These are phyloP conservation scores for Spergularia marina DNA, from an alignment of 148 eudicot species.

Conservation along the genomic window DNA sequence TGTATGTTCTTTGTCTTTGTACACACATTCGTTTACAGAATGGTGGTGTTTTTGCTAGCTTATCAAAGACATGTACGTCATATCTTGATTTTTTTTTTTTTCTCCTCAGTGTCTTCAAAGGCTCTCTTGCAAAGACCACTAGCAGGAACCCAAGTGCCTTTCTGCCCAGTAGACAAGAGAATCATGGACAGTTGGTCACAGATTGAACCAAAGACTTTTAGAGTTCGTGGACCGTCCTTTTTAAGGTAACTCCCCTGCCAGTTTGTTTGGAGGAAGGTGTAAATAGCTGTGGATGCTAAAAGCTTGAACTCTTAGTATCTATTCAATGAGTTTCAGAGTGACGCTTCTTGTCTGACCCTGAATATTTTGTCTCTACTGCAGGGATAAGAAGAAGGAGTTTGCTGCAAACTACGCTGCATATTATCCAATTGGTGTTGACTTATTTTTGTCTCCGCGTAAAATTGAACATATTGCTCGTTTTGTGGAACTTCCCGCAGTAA, in stretches of 20 bases:
- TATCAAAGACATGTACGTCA: neutral
- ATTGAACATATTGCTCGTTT: slow-evolving; percentile 87
- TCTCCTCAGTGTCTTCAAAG: slow-evolving; percentile 80
- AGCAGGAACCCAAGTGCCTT: slow-evolving; percentile 95
- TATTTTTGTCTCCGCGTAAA: slow-evolving; percentile 76
- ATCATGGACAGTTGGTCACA: slow-evolving; percentile 81
- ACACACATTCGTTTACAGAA: neutral
- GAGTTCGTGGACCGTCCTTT: slow-evolving; percentile 73
- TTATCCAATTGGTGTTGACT: slow-evolving; percentile 89
- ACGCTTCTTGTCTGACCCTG: slow-evolving; percentile 15
- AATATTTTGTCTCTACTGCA: slow-evolving; percentile 27
- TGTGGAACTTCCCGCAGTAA: slow-evolving; percentile 64
- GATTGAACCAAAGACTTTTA: slow-evolving; percentile 67
- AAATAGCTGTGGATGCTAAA: neutral
- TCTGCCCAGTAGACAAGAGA: slow-evolving; percentile 73
- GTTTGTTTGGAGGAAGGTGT: neutral
- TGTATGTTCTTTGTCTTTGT: slow-evolving; percentile 17
- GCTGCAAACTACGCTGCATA: slow-evolving; percentile 82
- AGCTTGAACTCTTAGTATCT: slow-evolving; percentile 1
- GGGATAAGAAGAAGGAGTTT: slow-evolving; percentile 89
- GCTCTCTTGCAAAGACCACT: slow-evolving; percentile 71
- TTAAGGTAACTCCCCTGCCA: slow-evolving; percentile 47
- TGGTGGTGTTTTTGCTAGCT: neutral
- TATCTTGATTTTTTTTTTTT: slow-evolving; percentile 3
- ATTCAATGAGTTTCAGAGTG: neutral